phyloP scores from a whole-genome alignment of 805 yeast genomes.

The Hanseniaspora pseudoguilliermondii region DNA sequence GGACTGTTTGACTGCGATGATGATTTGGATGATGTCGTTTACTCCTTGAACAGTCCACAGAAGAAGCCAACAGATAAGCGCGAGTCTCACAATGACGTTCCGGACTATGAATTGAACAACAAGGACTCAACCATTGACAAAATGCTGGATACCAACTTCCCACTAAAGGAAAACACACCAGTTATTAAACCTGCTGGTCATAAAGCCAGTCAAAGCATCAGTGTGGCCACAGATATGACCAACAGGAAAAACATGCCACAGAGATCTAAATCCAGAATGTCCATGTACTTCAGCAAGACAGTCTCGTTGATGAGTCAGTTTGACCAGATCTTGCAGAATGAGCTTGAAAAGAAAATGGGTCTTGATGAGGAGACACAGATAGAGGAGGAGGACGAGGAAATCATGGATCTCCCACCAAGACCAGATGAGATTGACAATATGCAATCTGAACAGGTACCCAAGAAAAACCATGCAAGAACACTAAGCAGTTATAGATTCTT shows the following conservation, averaged over 20 bases:
- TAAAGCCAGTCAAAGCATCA: constrained; percentile 11
- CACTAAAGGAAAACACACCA: neutral
- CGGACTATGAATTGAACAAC: neutral
- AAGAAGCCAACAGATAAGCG: neutral
- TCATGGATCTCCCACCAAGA: constrained; percentile 8
- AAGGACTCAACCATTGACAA: neutral
- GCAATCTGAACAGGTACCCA: neutral
- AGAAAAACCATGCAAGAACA: constrained; percentile 5
- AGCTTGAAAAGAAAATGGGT: constrained; percentile 42
- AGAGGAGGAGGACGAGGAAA: constrained; percentile 9
- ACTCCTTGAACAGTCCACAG: constrained; percentile 10
- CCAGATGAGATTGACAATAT: constrained; percentile 5
- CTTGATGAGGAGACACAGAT: constrained; percentile 21
- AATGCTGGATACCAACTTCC: neutral
- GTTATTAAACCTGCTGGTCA: neutral
- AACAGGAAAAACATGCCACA: constrained; percentile 3
- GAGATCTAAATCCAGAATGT: constrained; percentile 12
- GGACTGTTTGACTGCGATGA: neutral
- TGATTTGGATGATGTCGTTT: constrained; percentile 8
- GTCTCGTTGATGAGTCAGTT: constrained; percentile 44
- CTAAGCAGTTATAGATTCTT: constrained; percentile 12
- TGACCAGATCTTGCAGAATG: constrained; percentile 53
- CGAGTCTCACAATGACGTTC: neutral
- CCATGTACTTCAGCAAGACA: constrained; percentile 13
- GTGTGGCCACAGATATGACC: neutral